These are phyloP conservation scores for Domatiomyces catenatus DNA, from an alignment of 2,329 filamentous ascomycete species.

Conservation along the genomic window DNA sequence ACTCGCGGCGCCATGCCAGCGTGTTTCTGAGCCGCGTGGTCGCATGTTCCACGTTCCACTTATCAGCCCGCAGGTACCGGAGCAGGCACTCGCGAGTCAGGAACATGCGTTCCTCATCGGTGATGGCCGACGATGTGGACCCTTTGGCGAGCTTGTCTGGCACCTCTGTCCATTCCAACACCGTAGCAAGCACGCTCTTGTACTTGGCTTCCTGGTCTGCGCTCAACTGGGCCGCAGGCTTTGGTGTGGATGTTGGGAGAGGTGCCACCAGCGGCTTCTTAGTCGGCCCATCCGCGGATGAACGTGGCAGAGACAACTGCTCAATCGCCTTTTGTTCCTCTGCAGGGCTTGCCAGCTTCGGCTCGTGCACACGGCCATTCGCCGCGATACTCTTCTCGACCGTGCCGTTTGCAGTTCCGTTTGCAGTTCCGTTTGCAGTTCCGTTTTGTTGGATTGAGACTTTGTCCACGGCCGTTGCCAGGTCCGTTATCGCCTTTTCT, in stretches of 20 bases:
- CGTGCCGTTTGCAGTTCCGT: too few relatives aligned
- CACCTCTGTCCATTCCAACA: constrained; percentile 55
- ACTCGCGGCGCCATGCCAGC: constrained; percentile 78
- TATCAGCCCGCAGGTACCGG: constrained; percentile 83
- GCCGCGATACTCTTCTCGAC: not conserved
- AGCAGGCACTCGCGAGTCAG: constrained; percentile 83
- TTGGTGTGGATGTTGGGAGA: constrained; percentile 41
- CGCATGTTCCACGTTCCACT: constrained; percentile 67
- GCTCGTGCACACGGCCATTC: not conserved
- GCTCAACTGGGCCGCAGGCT: constrained; percentile 46
- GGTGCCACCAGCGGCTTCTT: constrained; percentile 47
- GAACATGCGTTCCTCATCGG: constrained; percentile 72
- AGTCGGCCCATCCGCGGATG: constrained; percentile 26
- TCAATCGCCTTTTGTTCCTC: constrained; percentile 1
- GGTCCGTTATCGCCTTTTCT: constrained; percentile 9
- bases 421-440: not conserved
- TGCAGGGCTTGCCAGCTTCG: not conserved
- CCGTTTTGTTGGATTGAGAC: constrained; percentile 3
- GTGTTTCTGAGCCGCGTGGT: constrained; percentile 67
- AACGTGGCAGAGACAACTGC: constrained; percentile 21
- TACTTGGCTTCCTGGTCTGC: constrained; percentile 72
- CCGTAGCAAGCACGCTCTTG: constrained; percentile 54
- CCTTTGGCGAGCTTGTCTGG: constrained; percentile 47
- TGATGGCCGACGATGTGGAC: constrained; percentile 46
- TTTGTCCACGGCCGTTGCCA: constrained; percentile 5